phyloP scores from a whole-genome alignment of 2,329 filamentous ascomycete genomes.

The Moelleriella libera region DNA sequence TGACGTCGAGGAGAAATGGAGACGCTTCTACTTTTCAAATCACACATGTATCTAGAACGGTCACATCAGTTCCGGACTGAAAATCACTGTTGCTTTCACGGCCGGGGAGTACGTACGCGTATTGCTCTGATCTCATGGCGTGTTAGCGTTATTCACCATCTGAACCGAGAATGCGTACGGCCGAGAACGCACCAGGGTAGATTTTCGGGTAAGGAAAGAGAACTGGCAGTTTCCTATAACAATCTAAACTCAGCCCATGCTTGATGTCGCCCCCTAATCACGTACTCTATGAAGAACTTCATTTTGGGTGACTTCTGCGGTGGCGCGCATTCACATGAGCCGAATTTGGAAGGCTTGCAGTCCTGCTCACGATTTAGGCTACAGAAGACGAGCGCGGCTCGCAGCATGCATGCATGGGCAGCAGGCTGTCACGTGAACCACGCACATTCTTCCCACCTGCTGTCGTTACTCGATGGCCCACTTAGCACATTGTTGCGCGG shows the following conservation, averaged over 20 bases:
- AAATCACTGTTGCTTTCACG: neutral
- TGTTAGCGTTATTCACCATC: neutral
- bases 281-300: slow-evolving; percentile 39
- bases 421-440: too few relatives aligned
- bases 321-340: too few relatives aligned
- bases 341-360: too few relatives aligned
- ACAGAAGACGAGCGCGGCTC: too few relatives aligned
- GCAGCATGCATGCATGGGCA: too few relatives aligned
- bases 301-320: slow-evolving; percentile 16
- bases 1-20: neutral
- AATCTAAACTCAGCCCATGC: slow-evolving; percentile 6
- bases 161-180: neutral
- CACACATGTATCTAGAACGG: slow-evolving; percentile 37
- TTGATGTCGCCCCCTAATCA: neutral
- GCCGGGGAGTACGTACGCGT: slow-evolving; percentile 26
- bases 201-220: slow-evolving; percentile 46
- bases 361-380: too few relatives aligned
- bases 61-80: neutral
- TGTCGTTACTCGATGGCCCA: too few relatives aligned
- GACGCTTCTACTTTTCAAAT: slow-evolving; percentile 32
- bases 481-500: too few relatives aligned
- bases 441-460: too few relatives aligned
- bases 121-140: slow-evolving; percentile 28
- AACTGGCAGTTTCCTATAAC: slow-evolving; percentile 38
- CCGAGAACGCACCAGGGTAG: slow-evolving; percentile 33